These are phyloP conservation scores for Aspergillus proliferans DNA, from an alignment of 2,329 filamentous ascomycete species.

Conservation along the genomic window DNA sequence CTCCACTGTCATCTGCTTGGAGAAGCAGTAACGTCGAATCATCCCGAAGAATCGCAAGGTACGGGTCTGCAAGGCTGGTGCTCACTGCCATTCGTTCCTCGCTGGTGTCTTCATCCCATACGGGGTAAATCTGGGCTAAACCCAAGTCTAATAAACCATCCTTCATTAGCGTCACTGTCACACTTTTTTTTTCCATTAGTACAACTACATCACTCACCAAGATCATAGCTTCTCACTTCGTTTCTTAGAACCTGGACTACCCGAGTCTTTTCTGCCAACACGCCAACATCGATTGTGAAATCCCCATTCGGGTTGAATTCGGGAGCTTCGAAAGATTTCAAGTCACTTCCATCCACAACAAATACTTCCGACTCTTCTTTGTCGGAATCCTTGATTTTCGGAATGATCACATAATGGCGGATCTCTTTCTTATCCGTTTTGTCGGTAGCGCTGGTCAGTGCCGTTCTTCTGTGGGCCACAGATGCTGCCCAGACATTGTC, in stretches of 20 bases:
- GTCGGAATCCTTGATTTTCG: constrained; percentile 59
- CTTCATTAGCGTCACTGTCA: constrained; percentile 3
- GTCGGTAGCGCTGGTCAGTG: constrained; percentile 43
- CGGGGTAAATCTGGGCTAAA: constrained; percentile 82
- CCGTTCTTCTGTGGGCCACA: constrained; percentile 40
- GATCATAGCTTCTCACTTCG: constrained; percentile 86
- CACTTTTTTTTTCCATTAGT: background rate
- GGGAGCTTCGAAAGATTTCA: constrained; percentile 70
- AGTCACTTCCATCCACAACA: constrained; percentile 63
- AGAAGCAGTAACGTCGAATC: constrained; percentile 75
- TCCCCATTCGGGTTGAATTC: constrained; percentile 91
- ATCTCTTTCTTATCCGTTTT: constrained; percentile 47
- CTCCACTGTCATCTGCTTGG: constrained; percentile 71
- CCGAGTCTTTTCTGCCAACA: constrained; percentile 70
- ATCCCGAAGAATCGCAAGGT: constrained; percentile 73
- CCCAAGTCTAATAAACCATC: constrained; percentile 62
- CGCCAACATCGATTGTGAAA: constrained; percentile 76
- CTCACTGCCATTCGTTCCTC: constrained; percentile 67
- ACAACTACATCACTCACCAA: constrained; percentile 52
- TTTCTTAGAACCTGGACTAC: constrained; percentile 82
- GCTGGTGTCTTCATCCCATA: constrained; percentile 84
- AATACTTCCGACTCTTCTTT: constrained; percentile 76
- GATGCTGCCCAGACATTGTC: constrained; percentile 76
- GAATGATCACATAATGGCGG: constrained; percentile 77
- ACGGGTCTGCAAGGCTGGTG: constrained; percentile 81